Conservation (phyloP, 139 green algal genomes). For the Cymbomonas tetramitiformis region DNA sequence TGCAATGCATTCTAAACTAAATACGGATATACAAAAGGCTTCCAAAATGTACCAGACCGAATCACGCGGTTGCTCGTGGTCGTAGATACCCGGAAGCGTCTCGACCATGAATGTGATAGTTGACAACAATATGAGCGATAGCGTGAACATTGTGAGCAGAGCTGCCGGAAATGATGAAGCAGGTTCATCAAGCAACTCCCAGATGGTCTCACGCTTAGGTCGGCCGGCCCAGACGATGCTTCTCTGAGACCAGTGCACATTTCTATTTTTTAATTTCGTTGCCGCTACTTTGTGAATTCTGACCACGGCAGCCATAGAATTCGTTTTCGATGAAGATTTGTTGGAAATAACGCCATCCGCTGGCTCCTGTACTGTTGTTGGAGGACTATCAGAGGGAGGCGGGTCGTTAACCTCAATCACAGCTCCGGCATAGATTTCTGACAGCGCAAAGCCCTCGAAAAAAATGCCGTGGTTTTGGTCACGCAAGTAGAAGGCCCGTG, state of each 20-base stretch:
- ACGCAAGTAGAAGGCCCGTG: neutral
- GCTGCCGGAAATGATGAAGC: neutral
- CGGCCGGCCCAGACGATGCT: neutral
- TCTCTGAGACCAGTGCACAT: no score
- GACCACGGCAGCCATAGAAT: no score
- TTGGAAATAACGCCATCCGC: no score
- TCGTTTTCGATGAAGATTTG: no score
- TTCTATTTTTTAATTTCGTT: no score
- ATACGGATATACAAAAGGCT: conserved; percentile 16
- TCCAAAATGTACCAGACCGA: conserved; percentile 15
- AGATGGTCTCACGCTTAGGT: conserved; percentile 7
- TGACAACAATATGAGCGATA: conserved; percentile 12
- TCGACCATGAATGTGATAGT: conserved; percentile 19
- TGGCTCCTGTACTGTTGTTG: no score
- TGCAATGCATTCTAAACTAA: conserved; percentile 17
- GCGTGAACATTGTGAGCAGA: conserved; percentile 5
- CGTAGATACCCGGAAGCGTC: conserved; percentile 19
- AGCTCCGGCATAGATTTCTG: neutral
- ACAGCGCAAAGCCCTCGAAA: conserved; percentile 11
- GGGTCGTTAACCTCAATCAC: conserved; percentile 3
- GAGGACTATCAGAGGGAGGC: no score
- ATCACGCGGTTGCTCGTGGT: neutral
- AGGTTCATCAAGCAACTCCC: conserved; percentile 18
- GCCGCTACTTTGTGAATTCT: no score
- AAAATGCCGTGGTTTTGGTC: conserved; percentile 5